phyloP scores from a whole-genome alignment of 768 basidiomycete genomes.

The Lactarius quietus region DNA sequence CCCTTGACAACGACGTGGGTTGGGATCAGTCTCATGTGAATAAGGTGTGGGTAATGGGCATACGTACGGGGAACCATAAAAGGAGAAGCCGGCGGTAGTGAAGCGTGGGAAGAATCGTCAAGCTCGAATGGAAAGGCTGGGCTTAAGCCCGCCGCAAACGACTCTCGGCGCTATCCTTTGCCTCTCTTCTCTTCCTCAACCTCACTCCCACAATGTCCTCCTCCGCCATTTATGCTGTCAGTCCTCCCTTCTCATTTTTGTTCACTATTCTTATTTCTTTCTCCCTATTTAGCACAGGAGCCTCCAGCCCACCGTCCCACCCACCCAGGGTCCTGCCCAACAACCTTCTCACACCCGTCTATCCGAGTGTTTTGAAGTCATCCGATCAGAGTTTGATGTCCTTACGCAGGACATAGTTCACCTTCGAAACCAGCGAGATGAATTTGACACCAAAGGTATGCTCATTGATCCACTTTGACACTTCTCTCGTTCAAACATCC shows the following conservation, averaged over 20 bases:
- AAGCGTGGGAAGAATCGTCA: constrained; percentile 9
- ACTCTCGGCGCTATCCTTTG: constrained; percentile 21
- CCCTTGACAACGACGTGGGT: not conserved
- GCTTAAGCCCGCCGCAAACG: constrained; percentile 22
- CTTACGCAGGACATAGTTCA: constrained; percentile 63
- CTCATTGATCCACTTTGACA: constrained; percentile 21
- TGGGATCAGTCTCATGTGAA: not conserved
- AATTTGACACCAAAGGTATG: constrained; percentile 86
- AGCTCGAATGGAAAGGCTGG: not conserved
- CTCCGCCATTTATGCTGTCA: constrained; percentile 31
- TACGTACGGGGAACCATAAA: constrained; percentile 3
- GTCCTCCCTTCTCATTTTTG: constrained; percentile 17
- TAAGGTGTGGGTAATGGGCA: not conserved
- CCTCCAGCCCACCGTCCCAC: constrained; percentile 41
- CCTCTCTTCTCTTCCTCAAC: constrained; percentile 23
- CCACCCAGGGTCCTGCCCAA: constrained; percentile 33
- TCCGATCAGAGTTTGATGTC: constrained; percentile 81
- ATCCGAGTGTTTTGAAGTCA: constrained; percentile 74
- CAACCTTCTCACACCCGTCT: constrained; percentile 43
- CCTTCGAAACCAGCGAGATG: constrained; percentile 77
- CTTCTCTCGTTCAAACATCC: constrained; percentile 7
- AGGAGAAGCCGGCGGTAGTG: constrained; percentile 22
- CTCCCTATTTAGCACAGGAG: constrained; percentile 37
- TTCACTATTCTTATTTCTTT: not conserved
- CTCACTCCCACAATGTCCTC: constrained; percentile 28